Conservation (phyloP, 306 rosid species). For the Prosopis cineraria region DNA sequence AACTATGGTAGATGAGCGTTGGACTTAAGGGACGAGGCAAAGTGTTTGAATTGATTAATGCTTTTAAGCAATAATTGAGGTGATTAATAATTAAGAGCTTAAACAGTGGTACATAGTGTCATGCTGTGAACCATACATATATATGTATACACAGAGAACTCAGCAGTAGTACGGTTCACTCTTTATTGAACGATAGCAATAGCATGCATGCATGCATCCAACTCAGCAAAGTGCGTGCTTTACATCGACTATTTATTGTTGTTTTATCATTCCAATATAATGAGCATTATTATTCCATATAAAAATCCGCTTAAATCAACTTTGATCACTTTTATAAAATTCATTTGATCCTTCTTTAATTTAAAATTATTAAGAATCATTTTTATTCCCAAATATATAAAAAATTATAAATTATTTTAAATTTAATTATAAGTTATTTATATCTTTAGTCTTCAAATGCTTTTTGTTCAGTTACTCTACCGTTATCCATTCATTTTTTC, state of each 20-base stretch:
- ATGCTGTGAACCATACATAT: too few species aligned
- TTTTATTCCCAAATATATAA: too few species aligned
- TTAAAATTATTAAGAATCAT: too few species aligned
- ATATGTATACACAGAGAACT: too few species aligned
- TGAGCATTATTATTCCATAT: not conserved
- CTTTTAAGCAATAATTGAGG: constrained; percentile 44
- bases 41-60: constrained; percentile 3
- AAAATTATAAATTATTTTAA: too few species aligned
- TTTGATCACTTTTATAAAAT: constrained; percentile 15
- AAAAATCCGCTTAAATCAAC: not conserved
- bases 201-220: constrained; percentile 20
- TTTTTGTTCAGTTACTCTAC: too few species aligned
- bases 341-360: not conserved
- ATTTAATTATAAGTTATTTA: too few species aligned
- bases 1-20: too few species aligned
- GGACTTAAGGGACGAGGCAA: not conserved
- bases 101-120: too few species aligned
- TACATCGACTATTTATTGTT: not conserved
- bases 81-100: not conserved
- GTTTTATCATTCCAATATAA: not conserved
- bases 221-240: constrained; percentile 14
- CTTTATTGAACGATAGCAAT: not conserved
- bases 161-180: not conserved
- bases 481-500: too few species aligned
- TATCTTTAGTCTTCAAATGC: too few species aligned